Conservation (phyloP, 805 yeast species). For the Lipomyces mesembrius region DNA sequence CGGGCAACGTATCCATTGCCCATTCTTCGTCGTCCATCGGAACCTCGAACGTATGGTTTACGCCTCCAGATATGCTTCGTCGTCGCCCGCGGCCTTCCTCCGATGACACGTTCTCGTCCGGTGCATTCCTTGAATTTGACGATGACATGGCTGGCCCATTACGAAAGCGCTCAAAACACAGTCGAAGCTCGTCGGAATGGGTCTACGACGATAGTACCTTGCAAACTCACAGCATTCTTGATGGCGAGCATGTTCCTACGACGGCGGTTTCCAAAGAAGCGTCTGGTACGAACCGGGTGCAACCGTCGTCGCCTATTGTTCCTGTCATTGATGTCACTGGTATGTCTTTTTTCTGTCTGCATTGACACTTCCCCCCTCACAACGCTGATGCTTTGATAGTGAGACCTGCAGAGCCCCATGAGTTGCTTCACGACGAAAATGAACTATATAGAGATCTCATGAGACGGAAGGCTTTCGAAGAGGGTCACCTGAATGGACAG, state of each 20-base stretch:
- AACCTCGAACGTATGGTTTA: conserved; percentile 21
- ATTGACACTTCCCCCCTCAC: neutral
- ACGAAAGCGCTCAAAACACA: conserved; percentile 25
- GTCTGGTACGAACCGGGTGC: neutral
- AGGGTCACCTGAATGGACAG: neutral
- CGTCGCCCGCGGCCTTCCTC: conserved; percentile 28
- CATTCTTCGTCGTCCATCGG: neutral
- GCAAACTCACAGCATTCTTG: conserved; percentile 1
- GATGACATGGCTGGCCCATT: conserved; percentile 35
- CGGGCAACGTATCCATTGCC: neutral
- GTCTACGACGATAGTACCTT: neutral
- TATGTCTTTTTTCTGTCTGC: neutral
- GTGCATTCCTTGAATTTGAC: conserved; percentile 32
- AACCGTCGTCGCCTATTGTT: neutral
- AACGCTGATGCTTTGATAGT: neutral
- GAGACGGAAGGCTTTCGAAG: conserved; percentile 19
- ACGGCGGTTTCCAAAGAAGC: neutral
- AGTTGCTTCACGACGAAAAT: conserved; percentile 22
- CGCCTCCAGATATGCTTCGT: conserved; percentile 28
- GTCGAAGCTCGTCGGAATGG: conserved; percentile 22
- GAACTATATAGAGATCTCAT: conserved; percentile 27
- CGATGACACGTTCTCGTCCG: conserved; percentile 35
- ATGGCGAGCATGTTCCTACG: neutral
- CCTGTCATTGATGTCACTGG: neutral
- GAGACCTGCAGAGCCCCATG: neutral